A percentile compares a stretch with the other conserved stretches of the same genome.
These are phyloP conservation scores for Combretum micranthum DNA, from an alignment of 345 rosid species.

Conservation along the genomic window DNA sequence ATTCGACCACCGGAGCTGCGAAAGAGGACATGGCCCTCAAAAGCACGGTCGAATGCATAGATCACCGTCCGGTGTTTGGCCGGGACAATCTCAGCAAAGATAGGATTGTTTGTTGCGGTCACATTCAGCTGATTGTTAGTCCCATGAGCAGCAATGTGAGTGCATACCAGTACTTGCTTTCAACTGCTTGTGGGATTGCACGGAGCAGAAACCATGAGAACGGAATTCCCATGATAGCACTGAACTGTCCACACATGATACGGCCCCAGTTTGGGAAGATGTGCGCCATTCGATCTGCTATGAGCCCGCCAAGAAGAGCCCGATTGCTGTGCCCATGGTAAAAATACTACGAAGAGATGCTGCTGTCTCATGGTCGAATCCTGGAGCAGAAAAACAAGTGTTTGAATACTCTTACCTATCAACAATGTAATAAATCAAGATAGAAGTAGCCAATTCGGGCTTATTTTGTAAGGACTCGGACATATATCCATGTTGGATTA, in stretches of 20 bases:
- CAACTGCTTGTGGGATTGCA: constrained; percentile 61
- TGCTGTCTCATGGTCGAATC: constrained; percentile 66
- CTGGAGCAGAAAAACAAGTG: constrained; percentile 18
- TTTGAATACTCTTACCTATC: neutral
- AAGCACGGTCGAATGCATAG: constrained; percentile 88
- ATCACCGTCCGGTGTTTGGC: constrained; percentile 88
- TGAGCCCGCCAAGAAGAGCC: constrained; percentile 70
- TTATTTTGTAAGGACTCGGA: too few relatives aligned
- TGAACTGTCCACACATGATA: constrained; percentile 90
- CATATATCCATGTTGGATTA: too few relatives aligned
- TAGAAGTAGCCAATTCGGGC: too few relatives aligned
- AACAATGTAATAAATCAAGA: too few relatives aligned
- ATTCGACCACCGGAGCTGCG: constrained; percentile 94
- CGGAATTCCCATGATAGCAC: constrained; percentile 94
- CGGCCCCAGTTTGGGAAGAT: constrained; percentile 68
- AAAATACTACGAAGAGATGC: constrained; percentile 75
- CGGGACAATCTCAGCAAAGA: constrained; percentile 92
- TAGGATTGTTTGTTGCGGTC: constrained; percentile 79
- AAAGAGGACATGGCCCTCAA: constrained; percentile 89
- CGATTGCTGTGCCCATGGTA: constrained; percentile 76
- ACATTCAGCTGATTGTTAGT: constrained; percentile 77
- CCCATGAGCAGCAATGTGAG: constrained; percentile 78
- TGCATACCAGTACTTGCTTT: constrained; percentile 52
- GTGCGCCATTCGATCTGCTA: constrained; percentile 60
- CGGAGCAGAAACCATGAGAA: constrained; percentile 72